These are phyloP conservation scores for Parasitella parasitica DNA, from an alignment of 371 early-diverging fungal species.

Conservation along the genomic window DNA sequence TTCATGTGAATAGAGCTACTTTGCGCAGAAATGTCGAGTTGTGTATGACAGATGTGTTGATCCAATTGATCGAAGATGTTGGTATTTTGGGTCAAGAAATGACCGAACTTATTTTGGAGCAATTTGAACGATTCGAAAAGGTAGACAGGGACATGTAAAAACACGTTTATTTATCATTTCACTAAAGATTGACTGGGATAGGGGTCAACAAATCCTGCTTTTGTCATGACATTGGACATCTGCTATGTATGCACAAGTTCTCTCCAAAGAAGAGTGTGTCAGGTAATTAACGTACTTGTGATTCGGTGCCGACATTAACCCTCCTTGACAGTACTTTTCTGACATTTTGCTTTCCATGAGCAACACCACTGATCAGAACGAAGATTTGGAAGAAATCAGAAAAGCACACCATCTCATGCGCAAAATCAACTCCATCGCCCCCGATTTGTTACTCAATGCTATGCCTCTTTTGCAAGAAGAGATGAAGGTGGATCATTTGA, in stretches of 20 bases:
- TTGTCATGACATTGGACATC: conserved; percentile 80
- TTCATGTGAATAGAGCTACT: conserved; percentile 47
- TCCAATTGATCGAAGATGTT: conserved; percentile 81
- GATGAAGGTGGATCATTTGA: conserved; percentile 73
- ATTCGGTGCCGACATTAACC: not conserved
- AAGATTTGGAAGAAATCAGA: conserved; percentile 62
- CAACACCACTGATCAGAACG: conserved; percentile 35
- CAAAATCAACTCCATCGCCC: conserved; percentile 73
- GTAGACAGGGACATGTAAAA: too few relatives aligned
- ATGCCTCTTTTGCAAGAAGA: conserved; percentile 96
- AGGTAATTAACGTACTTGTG: too few relatives aligned
- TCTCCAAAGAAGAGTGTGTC: conserved; percentile 88
- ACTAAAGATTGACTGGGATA: too few relatives aligned
- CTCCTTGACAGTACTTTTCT: conserved; percentile 61
- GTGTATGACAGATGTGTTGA: conserved; percentile 81
- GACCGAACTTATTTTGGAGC: conserved; percentile 76
- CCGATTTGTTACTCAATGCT: conserved; percentile 82
- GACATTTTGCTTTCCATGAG: conserved; percentile 66
- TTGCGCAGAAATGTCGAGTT: conserved; percentile 75
- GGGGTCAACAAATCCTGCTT: conserved; percentile 70
- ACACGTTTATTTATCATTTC: too few relatives aligned
- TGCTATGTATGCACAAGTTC: conserved; percentile 73
- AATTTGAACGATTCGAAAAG: conserved; percentile 70
- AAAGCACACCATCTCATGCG: conserved; percentile 77
- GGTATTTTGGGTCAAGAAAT: conserved; percentile 69